Evolutionary conservation across 495 filamentous ascomycete genomes (phyloP), one percentile per base, ranked within the genome.

Genomic region (Aspergillus sparsus): DNA sequence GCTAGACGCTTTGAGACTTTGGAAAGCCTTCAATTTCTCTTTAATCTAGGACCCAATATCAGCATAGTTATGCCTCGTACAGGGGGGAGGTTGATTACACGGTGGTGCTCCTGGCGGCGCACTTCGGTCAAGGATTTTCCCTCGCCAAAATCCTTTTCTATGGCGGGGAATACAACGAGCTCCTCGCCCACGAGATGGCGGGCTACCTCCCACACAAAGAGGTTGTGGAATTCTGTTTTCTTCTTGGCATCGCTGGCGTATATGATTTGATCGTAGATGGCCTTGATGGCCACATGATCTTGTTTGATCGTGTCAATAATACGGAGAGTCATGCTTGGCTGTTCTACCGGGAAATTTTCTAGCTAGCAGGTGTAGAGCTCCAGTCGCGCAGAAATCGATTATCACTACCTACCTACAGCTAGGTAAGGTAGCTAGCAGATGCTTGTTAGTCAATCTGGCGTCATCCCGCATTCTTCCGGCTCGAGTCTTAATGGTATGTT

Each of bases 141-240:
- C 68, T 71, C 62, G 34, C 76, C 64, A 0, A 88, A 52, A 50
- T 85, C 56, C 62, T 84, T 83, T 63, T 89, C 87, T 7, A 90
- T 78, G 0, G 79, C 79, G 1, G 88, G 88, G 68, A 90, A 90
- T 13, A 91, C 77, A 37, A 89, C 81, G 2, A 91, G 69, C 72
- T 91, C 89, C 68, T 91, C 85, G 54, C 76, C 83, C 63, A 89
- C 74, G 0, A 82, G 80, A 65, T 89, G 83, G 8, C 87, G 81
- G 10, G 89, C 84, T 4, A 91, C 73, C 63, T 87, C 85, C 89
- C 88, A 91, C 34, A 84, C 83, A 57, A 90, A 87, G 50, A 82
- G 81, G 56, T 90, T 90, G 68, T 84, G 82, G 71, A 74, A 90
- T 13, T 78, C 71, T 1, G 65, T 71, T 35, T 81, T 76, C 13